Base-by-base conservation (phyloP, 2,329 filamentous ascomycete genomes). In the Nigrospora osmanthi region DNA sequence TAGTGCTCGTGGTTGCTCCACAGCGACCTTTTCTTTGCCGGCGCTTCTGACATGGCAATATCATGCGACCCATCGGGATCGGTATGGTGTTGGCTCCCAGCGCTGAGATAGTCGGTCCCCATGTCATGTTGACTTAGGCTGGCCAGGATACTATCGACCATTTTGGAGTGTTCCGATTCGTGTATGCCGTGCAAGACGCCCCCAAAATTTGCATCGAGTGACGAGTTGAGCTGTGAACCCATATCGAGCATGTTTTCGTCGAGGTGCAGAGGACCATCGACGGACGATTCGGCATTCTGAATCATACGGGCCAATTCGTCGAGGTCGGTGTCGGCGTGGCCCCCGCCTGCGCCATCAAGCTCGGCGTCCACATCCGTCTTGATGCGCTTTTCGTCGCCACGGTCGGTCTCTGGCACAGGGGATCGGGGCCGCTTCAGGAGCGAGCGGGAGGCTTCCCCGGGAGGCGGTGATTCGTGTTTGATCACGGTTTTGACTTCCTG, bases 1-100 rank as follows among this genome's bases (percentile, higher is more conserved):
- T 57, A 63, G 41, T 60, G 51, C 44, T 51, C 46, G 10, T 58
- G 58, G n/a, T 61, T 59, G 44, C 52, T 60, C 60, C 60, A 63
- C 31, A 63, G 44, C 7, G 57, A 55, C 12, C 15, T 59, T 51
- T 35, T 50, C 50, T 28, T 44, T 4, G 39, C 17, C 13, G 43
- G 35, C 13, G 43, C 16, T 28, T 45, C 38, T 9, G 40, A 33
- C 10, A 42, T 17, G 11, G 23, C 35, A 19, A 40, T 19, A 34
- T 45, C 19, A 11, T 44, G 42, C 34, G 46, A 34, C 23, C 33
- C 35, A 38, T 31, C 17, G 35, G n/a, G 37, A 14, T 35, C 19
- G 16, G 37, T 23, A n/a, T 42, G 17, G 11, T n/a, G 49, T 38
- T 34, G 40, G 35, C n/a, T 45, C 47, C 37, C 52, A 6, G 23